Evolutionary conservation across 257 asterid species (phyloP), one percentile per base, ranked within the genome.

Genomic region (Haberlea rhodopensis): DNA sequence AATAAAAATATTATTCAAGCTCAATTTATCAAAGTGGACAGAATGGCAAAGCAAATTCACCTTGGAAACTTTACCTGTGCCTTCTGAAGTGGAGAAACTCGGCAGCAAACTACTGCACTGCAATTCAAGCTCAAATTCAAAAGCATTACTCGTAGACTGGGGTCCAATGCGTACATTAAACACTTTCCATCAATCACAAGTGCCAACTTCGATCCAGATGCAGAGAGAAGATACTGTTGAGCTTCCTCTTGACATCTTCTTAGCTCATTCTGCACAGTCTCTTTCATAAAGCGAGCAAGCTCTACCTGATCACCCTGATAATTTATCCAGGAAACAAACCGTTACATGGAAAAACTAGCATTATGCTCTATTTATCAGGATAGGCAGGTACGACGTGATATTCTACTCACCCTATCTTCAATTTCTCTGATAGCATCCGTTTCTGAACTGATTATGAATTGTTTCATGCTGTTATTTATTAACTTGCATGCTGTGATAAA

Each of bases 301-400:
- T 94, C 99, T 70, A 94, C 90, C 78, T 86, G 99, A 75, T 94
- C 97, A 56, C 99, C 99, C 99, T 94, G 62, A 58, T n/a, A n/a
- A n/a, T n/a, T n/a, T 28, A 62, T 48, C 54, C 73, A 73, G 66
- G 67, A 58, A 57, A 64, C 61, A 66, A 8, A 34, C 49, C 46
- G 32, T 73, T 57, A n/a, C n/a, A n/a, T n/a, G n/a, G n/a, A n/a
- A n/a, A n/a, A n/a, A n/a, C n/a, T n/a, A n/a, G n/a, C n/a, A n/a
- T 15, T 66, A 23, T 51, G 23, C 20, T 6, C 53, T 37, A 62
- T 60, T n/a, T n/a, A n/a, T 61, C 16, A 62, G 70, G 68, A 40
- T 63, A 62, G n/a, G 24, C 53, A 60, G 24, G 23, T 53, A 48
- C 16, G 37, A 68, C 53, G 29, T n/a, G n/a, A n/a, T n/a, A n/a